A percentile compares a stretch with the other conserved stretches of the same genome.
Evolutionary conservation across 169 alveolate genomes (phyloP).

Genomic region (Plasmodium relictum): DNA sequence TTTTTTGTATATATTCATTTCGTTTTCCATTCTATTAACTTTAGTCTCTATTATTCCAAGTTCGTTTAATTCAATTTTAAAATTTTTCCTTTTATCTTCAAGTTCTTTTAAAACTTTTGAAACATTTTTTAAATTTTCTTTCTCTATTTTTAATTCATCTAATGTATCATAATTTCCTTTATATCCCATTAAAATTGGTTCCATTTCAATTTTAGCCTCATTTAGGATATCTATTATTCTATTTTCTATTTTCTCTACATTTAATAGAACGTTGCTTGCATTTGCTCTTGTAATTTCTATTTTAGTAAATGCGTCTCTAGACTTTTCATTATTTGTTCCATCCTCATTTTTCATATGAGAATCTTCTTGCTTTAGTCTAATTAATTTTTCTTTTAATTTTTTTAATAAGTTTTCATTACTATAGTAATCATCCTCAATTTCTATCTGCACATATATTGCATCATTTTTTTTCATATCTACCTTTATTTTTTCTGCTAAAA

Average conservation of each 20-base stretch:
- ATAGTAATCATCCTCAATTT: background rate
- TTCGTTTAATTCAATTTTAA: slow-evolving; percentile 5
- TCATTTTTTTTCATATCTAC: background rate
- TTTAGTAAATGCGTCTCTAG: background rate
- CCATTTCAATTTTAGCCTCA: background rate
- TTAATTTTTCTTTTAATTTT: no score
- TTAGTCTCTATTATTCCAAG: background rate
- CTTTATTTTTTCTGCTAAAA: background rate
- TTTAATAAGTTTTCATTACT: no score
- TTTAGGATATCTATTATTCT: background rate
- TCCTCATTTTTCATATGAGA: background rate
- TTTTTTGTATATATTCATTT: slow-evolving; percentile 5
- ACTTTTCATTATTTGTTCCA: background rate
- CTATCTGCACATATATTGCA: background rate
- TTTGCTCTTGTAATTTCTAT: background rate
- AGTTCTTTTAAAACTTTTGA: background rate
- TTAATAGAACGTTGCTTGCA: background rate
- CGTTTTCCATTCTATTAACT: slow-evolving; percentile 11
- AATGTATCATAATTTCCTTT: background rate
- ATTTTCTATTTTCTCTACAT: background rate
- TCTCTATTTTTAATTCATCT: background rate
- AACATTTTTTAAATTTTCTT: slow-evolving; percentile 6
- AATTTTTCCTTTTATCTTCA: background rate
- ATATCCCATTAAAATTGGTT: background rate
- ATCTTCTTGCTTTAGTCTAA: no score